These are phyloP conservation scores for Lasiosphaeria miniovina DNA, from an alignment of 495 filamentous ascomycete species.

Conservation along the genomic window DNA sequence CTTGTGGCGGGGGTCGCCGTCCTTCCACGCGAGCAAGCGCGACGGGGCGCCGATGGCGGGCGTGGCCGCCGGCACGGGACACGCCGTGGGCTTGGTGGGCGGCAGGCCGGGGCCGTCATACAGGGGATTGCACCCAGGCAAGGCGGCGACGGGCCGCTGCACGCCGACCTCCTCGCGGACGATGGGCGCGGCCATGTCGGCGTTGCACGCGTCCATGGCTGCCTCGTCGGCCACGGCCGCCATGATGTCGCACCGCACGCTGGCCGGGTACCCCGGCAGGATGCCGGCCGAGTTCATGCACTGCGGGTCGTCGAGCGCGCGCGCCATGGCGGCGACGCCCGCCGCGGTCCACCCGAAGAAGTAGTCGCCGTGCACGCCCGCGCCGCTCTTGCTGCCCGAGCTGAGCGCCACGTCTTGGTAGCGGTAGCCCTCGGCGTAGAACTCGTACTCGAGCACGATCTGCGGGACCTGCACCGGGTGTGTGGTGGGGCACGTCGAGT, in stretches of 20 bases:
- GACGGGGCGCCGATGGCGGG: background rate
- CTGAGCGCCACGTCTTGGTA: background rate
- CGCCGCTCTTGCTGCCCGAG: background rate
- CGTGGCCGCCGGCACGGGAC: background rate
- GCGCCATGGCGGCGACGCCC: background rate
- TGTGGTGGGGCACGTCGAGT: background rate
- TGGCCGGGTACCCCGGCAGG: background rate
- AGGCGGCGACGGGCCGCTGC: background rate
- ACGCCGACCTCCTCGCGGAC: background rate
- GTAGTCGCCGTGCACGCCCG: background rate
- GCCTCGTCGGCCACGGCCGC: background rate
- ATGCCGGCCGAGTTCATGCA: background rate
- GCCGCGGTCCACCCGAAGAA: background rate
- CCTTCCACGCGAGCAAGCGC: background rate
- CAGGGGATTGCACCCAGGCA: background rate
- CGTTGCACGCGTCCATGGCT: background rate
- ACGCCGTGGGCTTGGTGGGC: background rate
- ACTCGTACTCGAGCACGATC: background rate
- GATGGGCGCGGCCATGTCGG: background rate
- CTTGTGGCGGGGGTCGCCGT: background rate
- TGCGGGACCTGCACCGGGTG: background rate
- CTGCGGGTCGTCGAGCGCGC: background rate
- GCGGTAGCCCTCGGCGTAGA: background rate
- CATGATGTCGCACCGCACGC: background rate
- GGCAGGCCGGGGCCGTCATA: background rate